Evolutionary conservation across 176 grass and related monocot genomes (phyloP).

Genomic region (Hyparrhenia diplandra): DNA sequence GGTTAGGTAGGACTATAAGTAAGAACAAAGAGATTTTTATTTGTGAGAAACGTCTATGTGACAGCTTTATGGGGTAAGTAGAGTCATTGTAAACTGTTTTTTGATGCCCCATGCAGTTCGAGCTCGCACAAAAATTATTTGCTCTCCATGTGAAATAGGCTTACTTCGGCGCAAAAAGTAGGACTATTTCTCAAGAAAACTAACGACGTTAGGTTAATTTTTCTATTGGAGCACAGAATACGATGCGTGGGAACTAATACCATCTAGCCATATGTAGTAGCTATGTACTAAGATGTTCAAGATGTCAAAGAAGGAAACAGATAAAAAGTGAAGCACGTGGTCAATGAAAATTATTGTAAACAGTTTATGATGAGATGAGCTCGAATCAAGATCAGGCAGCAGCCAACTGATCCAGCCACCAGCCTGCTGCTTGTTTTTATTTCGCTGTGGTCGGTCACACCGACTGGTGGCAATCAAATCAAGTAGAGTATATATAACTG

Average conservation of each 20-base stretch:
- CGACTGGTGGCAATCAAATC: not conserved
- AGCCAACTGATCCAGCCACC: slow-evolving; percentile 7
- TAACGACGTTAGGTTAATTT: not conserved
- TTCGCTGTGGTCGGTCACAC: not conserved
- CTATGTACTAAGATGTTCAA: not conserved
- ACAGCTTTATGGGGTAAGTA: not conserved
- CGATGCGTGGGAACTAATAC: not conserved
- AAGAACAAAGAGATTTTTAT: not conserved
- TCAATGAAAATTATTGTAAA: slow-evolving; percentile 12
- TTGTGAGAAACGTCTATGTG: not conserved
- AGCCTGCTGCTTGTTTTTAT: not conserved
- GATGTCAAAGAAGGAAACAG: slow-evolving; percentile 15
- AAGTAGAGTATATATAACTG: not conserved
- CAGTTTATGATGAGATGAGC: not conserved
- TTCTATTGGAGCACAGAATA: not conserved
- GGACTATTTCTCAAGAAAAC: not conserved
- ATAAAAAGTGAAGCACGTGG: not conserved
- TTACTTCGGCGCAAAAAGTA: not conserved
- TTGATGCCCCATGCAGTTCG: not conserved
- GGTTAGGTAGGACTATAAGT: not conserved
- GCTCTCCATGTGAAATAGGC: slow-evolving; percentile 16
- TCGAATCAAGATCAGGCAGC: not conserved
- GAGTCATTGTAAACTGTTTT: slow-evolving; percentile 18
- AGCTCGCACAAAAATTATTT: not conserved
- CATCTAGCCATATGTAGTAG: not conserved